Conservation (phyloP, 2,329 filamentous ascomycete species). For the Colletotrichum chlorophyti region DNA sequence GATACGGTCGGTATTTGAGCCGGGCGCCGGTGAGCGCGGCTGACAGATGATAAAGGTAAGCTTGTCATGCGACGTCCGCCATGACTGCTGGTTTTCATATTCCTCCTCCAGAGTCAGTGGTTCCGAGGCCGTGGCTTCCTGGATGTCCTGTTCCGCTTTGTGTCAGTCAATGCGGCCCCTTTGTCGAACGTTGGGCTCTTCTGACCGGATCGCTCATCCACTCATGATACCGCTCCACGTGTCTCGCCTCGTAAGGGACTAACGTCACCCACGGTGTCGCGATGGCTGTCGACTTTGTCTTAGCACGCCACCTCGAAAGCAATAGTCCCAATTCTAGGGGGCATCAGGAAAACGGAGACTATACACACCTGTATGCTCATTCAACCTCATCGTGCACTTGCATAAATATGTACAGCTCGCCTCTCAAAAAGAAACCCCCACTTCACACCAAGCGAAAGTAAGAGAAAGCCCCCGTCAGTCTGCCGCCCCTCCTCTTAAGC, state of each 20-base stretch:
- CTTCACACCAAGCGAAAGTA: slow-evolving; percentile 11
- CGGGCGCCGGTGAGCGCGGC: slow-evolving; percentile 38
- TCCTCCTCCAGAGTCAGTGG: slow-evolving; percentile 81
- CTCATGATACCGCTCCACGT: slow-evolving; percentile 82
- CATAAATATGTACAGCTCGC: neutral
- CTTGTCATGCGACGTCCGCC: slow-evolving; percentile 84
- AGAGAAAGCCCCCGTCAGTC: neutral
- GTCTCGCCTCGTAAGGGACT: slow-evolving; percentile 82
- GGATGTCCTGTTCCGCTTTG: slow-evolving; percentile 65
- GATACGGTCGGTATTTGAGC: neutral
- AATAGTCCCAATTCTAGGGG: neutral
- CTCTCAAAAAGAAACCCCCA: neutral
- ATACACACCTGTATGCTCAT: slow-evolving; percentile 50
- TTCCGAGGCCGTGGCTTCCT: slow-evolving; percentile 86
- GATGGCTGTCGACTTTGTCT: slow-evolving; percentile 59
- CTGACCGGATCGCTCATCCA: slow-evolving; percentile 88
- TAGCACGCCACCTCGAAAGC: neutral
- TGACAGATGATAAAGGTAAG: slow-evolving; percentile 88
- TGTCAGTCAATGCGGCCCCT: neutral
- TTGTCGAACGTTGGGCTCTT: neutral
- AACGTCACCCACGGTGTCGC: slow-evolving; percentile 72
- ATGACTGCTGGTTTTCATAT: slow-evolving; percentile 88
- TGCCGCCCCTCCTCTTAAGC: neutral
- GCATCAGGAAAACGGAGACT: neutral
- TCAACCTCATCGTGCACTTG: slow-evolving; percentile 48